Percentiles rank a stretch among this genome's conserved stretches.
Conservation (phyloP, 2,329 filamentous ascomycete genomes). For the Pseudogymnoascus sp. region DNA sequence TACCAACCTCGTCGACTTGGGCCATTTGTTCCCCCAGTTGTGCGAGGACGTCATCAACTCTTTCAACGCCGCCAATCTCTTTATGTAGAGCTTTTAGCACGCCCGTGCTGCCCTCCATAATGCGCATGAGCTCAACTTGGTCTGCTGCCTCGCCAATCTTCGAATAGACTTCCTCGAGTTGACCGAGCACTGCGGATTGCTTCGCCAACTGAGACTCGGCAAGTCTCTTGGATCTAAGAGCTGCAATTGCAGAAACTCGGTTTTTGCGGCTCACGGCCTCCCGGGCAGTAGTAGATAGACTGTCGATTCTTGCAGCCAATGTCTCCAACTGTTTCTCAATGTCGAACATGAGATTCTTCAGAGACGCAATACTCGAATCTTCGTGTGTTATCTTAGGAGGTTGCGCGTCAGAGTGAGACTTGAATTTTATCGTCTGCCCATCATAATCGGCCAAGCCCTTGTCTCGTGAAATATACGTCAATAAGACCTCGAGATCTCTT, state of each 20-base stretch:
- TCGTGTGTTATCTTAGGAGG: slow-evolving; percentile 56
- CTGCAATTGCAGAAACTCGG: slow-evolving; percentile 63
- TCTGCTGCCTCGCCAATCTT: slow-evolving; percentile 79
- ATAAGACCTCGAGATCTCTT: slow-evolving; percentile 59
- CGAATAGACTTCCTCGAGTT: slow-evolving; percentile 75
- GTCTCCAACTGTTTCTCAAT: slow-evolving; percentile 64
- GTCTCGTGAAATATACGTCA: slow-evolving; percentile 62
- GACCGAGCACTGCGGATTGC: slow-evolving; percentile 63
- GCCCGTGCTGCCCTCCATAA: slow-evolving; percentile 70
- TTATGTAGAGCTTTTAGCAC: slow-evolving; percentile 67
- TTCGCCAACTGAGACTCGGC: slow-evolving; percentile 65
- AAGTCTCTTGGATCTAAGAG: slow-evolving; percentile 74
- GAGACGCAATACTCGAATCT: slow-evolving; percentile 72
- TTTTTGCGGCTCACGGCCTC: slow-evolving; percentile 66
- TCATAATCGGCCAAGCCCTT: slow-evolving; percentile 51
- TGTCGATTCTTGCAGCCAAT: slow-evolving; percentile 57
- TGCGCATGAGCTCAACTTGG: slow-evolving; percentile 72
- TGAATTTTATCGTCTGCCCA: slow-evolving; percentile 67
- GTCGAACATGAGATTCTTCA: slow-evolving; percentile 69
- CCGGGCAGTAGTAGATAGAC: slow-evolving; percentile 56
- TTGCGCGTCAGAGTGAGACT: slow-evolving; percentile 39
- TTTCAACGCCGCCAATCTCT: slow-evolving; percentile 67
- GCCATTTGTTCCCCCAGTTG: slow-evolving; percentile 70
- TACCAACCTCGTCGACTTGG: slow-evolving; percentile 72
- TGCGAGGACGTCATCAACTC: slow-evolving; percentile 68